Evolutionary conservation across 495 filamentous ascomycete genomes (phyloP), one percentile per base, ranked within the genome.

Genomic region (Podospora comata): DNA sequence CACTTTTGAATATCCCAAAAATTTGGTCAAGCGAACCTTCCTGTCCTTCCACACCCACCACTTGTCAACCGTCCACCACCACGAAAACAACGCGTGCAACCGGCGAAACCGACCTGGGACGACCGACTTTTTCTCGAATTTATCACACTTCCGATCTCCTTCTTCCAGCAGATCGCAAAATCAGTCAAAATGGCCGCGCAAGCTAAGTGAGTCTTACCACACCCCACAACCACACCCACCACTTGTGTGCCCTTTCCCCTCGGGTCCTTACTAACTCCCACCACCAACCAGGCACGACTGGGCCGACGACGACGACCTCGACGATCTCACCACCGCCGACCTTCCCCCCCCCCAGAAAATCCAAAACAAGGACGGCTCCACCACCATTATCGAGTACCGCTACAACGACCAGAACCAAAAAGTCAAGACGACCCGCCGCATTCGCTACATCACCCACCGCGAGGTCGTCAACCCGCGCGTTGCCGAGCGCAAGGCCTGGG

Each of bases 401-500:
- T 88, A 92, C 84, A 93, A 95, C 84, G 95, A 98, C 70, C 87
- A 93, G 61, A 91, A 91, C 79, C 94, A 97, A 82, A 95, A 95
- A 78, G 91, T 97, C 71, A 97, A 97, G 85, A 93, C 93, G 44
- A 97, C 93, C 56, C 93, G 93, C 72, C 90, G 92, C 67, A 95
- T 98, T 81, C 91, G 92, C 74, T 91, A 92, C 62, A 96, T 92
- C 70, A 86, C 93, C 58, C 87, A 93, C 73, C 90, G 91, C 77
- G 92, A 96, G 80, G 86, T 92, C 68, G 95, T 98, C 74, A 97
- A 97, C 86, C 95, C 96, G 30, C 92, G 93, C 70, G 93, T 98
- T 56, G 95, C 95, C 57, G 93, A 96, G 83, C 92, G 95, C 72
- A 90, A 93, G 77, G 82, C 85, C 71, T 97, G 94, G 95, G 68